A percentile compares a stretch with the other conserved stretches of the same genome.
phyloP scores from a whole-genome alignment of 2,329 filamentous ascomycete genomes.

The Fusarium sp. region DNA sequence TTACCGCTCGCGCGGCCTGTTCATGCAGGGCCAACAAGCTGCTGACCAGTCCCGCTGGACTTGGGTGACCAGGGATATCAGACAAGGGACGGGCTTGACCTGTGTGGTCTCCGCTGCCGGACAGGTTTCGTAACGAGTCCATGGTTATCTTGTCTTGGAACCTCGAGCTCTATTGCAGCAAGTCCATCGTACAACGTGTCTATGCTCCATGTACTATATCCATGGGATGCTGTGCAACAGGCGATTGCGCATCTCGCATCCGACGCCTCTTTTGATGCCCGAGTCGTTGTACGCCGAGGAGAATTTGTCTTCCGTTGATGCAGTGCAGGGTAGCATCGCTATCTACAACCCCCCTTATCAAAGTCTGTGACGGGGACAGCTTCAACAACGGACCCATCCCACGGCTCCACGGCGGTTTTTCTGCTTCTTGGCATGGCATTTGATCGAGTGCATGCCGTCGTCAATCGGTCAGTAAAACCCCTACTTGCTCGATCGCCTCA shows the following conservation, averaged over 20 bases:
- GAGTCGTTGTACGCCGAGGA: slow-evolving; percentile 19
- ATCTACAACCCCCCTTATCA: neutral
- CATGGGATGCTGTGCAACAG: slow-evolving; percentile 10
- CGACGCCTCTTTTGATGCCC: slow-evolving; percentile 33
- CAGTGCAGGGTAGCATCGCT: slow-evolving; percentile 18
- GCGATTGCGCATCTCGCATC: slow-evolving; percentile 31
- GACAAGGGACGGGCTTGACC: slow-evolving; percentile 1
- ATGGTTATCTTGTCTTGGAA: neutral
- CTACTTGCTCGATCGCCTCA: neutral
- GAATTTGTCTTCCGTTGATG: slow-evolving; percentile 22
- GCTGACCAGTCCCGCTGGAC: neutral
- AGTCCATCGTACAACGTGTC: neutral
- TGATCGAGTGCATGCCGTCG: neutral
- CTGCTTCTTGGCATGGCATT: neutral
- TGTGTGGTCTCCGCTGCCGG: neutral
- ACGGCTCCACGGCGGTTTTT: neutral
- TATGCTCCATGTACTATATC: neutral
- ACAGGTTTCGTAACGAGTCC: neutral
- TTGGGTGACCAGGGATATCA: neutral
- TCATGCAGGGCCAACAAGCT: slow-evolving; percentile 4
- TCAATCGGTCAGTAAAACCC: neutral
- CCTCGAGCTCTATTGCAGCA: neutral
- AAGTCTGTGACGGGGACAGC: slow-evolving; percentile 11
- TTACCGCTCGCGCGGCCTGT: neutral
- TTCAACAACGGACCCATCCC: neutral